These are phyloP conservation scores for Lunasporangiospora selenospora DNA, from an alignment of 192 early-diverging fungal genomes.

Conservation along the genomic window DNA sequence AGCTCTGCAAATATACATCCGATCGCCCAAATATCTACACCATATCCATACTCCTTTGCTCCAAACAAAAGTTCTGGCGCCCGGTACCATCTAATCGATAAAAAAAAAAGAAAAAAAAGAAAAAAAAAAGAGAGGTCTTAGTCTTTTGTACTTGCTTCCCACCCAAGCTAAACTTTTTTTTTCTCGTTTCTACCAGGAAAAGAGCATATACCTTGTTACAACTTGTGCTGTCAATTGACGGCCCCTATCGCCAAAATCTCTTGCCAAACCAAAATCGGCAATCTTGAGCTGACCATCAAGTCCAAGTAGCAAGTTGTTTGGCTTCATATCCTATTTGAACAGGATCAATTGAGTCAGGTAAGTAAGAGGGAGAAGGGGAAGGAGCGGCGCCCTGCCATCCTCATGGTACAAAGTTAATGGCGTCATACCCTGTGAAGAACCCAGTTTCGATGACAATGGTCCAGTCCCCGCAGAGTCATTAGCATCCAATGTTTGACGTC, in stretches of 20 bases:
- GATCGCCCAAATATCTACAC: conserved; percentile 96
- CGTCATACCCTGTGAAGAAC: conserved; percentile 87
- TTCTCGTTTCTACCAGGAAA: not conserved
- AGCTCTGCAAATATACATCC: conserved; percentile 99
- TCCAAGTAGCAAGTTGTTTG: conserved; percentile 84
- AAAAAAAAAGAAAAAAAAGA: not conserved
- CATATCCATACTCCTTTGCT: conserved; percentile 85
- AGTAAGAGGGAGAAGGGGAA: too few species aligned
- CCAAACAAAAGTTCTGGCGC: conserved; percentile 94
- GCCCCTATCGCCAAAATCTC: conserved; percentile 86
- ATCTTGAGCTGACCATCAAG: conserved; percentile 92
- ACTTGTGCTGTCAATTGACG: conserved; percentile 92
- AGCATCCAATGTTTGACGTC: conserved; percentile 99
- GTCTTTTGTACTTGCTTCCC: not conserved
- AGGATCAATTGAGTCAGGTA: too few species aligned
- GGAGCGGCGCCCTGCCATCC: too few species aligned
- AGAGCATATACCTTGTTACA: conserved; percentile 72
- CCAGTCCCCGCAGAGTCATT: conserved; percentile 92
- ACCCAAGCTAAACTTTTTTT: not conserved
- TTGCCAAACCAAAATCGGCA: conserved; percentile 98
- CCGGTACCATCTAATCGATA: conserved; percentile 84
- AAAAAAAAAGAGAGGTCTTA: not conserved
- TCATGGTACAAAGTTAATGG: too few species aligned
- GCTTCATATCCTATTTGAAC: conserved; percentile 77
- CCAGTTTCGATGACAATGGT: conserved; percentile 91